Evolutionary conservation across 2,329 filamentous ascomycete species (phyloP), one percentile per base, ranked within the genome.

Genomic region (Arthrocladium fulminans): DNA sequence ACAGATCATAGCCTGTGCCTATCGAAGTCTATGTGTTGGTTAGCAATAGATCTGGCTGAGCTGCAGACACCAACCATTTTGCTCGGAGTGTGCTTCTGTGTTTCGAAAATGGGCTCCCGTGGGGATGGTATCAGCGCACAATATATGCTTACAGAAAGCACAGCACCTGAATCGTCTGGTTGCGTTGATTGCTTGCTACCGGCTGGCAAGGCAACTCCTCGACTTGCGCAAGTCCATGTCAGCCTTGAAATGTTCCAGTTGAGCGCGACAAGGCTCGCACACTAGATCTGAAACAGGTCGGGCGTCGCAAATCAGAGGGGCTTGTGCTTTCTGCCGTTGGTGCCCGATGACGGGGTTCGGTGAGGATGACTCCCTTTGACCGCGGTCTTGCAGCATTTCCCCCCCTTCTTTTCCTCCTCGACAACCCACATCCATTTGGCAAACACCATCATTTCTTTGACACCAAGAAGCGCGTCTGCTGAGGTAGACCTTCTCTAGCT

Each of bases 1-100:
- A 88, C 63, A 98, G 84, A 81, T 98, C 92, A 75, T 98, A 98
- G 65, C 92, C 92, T 63, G 92, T 98, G 67, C 92, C 92, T 85
- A 98, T 98, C 66, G 92, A 98, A 65, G 92, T 98, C 92, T 98
- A 53, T 23, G 42, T 30, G 30, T 17, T 15, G 24, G 30, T 35
- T 39, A 43, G 51, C 35, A 3, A 27, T 47, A 19, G 22, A n/a
- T 13, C 22, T 17, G 8, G 3, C 12, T 22, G 19, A 9, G 20
- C 2, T 20, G 23, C 8, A 20, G 12, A 5, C 4, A 24, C 30
- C 27, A 13, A 43, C 37, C 46, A 48, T 47, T 47, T 7, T 47
- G 34, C 24, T 41, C n/a, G 9, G 22, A 29, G 17, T 35, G n/a
- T 7, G 32, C 32, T 35, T 35, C 7, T n/a, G 13, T 15, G 32